These are phyloP conservation scores for Rhododendron simsii DNA, from an alignment of 148 eudicot species.

Conservation along the genomic window DNA sequence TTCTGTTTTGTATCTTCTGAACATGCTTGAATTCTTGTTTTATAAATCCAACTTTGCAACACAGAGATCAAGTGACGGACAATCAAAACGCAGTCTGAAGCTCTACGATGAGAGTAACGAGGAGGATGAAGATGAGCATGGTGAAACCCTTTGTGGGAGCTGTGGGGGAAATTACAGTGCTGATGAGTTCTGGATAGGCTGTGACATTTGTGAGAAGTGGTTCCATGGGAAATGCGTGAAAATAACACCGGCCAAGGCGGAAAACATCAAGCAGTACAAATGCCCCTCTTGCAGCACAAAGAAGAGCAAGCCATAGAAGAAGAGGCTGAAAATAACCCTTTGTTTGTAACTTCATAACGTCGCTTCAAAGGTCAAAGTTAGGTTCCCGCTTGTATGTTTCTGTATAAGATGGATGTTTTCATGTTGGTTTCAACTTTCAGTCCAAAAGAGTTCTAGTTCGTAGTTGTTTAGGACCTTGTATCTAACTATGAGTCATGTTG, in stretches of 20 bases:
- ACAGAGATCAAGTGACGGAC: slow-evolving; percentile 41
- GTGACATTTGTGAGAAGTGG: slow-evolving; percentile 47
- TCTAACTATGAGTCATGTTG: background rate
- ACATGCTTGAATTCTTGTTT: background rate
- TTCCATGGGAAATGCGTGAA: slow-evolving; percentile 45
- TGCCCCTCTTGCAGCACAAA: slow-evolving; percentile 39
- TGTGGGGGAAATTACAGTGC: slow-evolving; percentile 41
- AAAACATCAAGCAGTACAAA: slow-evolving; percentile 43
- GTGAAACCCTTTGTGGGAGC: slow-evolving; percentile 43
- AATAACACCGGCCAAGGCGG: slow-evolving; percentile 43
- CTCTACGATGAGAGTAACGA: slow-evolving; percentile 26
- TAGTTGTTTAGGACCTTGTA: slow-evolving; percentile 2
- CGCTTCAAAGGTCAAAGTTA: background rate
- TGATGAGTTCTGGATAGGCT: slow-evolving; percentile 52
- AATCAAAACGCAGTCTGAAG: slow-evolving; percentile 21
- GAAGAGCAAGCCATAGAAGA: slow-evolving; percentile 24
- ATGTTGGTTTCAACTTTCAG: background rate
- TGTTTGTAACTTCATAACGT: background rate
- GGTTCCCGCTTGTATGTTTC: background rate
- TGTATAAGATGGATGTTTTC: background rate
- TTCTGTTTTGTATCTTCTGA: background rate
- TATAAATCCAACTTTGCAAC: background rate
- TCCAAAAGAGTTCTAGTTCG: background rate
- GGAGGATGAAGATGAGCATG: slow-evolving; percentile 44
- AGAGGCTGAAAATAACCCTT: slow-evolving; percentile 2